These are phyloP conservation scores for Stromatinia cepivora DNA, from an alignment of 2,329 filamentous ascomycete genomes.

Conservation along the genomic window DNA sequence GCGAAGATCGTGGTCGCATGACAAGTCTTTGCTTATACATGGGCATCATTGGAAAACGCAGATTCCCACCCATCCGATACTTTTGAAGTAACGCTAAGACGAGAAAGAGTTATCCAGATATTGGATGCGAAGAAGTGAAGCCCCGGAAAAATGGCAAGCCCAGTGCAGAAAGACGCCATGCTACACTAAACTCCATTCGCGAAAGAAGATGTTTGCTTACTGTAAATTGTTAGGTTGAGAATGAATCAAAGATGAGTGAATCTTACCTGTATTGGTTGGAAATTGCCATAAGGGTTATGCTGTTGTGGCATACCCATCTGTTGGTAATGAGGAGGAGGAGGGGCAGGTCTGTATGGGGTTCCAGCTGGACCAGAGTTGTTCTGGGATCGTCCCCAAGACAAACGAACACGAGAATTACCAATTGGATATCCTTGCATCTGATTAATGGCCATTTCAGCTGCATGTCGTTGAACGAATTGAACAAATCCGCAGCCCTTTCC, in stretches of 20 bases:
- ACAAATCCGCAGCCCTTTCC: conserved; percentile 99
- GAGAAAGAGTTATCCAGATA: conserved; percentile 43
- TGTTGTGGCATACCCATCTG: conserved; percentile 52
- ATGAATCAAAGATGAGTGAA: neutral
- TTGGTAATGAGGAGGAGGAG: conserved; percentile 72
- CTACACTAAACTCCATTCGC: conserved; percentile 42
- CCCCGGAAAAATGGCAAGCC: conserved; percentile 38
- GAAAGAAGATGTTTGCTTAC: conserved; percentile 41
- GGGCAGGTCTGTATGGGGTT: conserved; percentile 93
- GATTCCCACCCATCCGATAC: conserved; percentile 43
- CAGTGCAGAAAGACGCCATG: conserved; percentile 42
- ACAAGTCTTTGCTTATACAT: conserved; percentile 44
- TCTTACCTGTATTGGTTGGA: conserved; percentile 41
- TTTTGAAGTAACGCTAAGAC: conserved; percentile 44
- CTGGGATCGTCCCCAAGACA: conserved; percentile 97
- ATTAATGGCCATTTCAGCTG: conserved; percentile 99
- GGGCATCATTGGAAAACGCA: conserved; percentile 42
- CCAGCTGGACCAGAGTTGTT: conserved; percentile 98
- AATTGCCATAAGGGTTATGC: conserved; percentile 40
- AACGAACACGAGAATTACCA: conserved; percentile 93
- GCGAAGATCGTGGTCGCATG: conserved; percentile 42
- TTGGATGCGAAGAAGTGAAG: conserved; percentile 42
- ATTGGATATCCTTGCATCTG: conserved; percentile 99
- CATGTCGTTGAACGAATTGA: conserved; percentile 97
- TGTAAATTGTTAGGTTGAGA: conserved; percentile 24